A percentile compares a stretch with the other conserved stretches of the same genome.
These are phyloP conservation scores for Phytophthora boehmeriae DNA, from an alignment of 352 stramenopile species.

Conservation along the genomic window DNA sequence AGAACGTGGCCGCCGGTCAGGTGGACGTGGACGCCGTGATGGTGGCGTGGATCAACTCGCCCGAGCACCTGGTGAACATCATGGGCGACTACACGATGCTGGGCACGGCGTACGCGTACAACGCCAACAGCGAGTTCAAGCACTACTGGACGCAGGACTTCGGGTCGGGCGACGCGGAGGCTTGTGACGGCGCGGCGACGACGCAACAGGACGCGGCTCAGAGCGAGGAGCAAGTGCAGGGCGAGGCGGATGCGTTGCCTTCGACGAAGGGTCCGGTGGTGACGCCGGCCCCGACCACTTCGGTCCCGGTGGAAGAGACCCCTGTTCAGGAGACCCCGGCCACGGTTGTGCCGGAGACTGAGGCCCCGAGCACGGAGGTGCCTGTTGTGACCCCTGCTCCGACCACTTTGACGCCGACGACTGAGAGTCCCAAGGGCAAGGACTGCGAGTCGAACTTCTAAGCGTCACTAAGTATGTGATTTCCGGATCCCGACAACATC, in stretches of 20 bases:
- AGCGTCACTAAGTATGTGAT: background rate
- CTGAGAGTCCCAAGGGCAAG: constrained; percentile 18
- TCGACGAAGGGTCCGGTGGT: background rate
- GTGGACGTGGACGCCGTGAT: constrained; percentile 39
- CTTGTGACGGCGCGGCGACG: constrained; percentile 15
- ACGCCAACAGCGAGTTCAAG: constrained; percentile 30
- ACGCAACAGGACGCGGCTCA: constrained; percentile 19
- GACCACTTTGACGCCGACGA: constrained; percentile 1
- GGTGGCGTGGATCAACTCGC: constrained; percentile 47
- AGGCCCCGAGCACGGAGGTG: constrained; percentile 7
- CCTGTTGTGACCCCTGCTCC: constrained; percentile 2
- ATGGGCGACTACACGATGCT: constrained; percentile 49
- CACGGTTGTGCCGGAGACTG: constrained; percentile 15
- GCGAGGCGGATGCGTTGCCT: constrained; percentile 10
- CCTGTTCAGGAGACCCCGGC: background rate
- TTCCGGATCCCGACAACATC: too few species aligned
- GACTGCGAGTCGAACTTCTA: constrained; percentile 33
- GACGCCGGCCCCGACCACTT: constrained; percentile 1
- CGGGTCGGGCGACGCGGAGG: constrained; percentile 34
- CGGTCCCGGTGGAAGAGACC: background rate
- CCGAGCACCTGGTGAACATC: constrained; percentile 40
- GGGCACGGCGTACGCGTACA: constrained; percentile 37
- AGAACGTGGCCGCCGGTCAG: constrained; percentile 46
- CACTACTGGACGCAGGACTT: constrained; percentile 77
- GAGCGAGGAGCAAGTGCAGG: constrained; percentile 22